Percentiles rank a stretch among this genome's conserved stretches.
These are phyloP conservation scores for Citrus trifoliata DNA, from an alignment of 345 rosid species.

Conservation along the genomic window DNA sequence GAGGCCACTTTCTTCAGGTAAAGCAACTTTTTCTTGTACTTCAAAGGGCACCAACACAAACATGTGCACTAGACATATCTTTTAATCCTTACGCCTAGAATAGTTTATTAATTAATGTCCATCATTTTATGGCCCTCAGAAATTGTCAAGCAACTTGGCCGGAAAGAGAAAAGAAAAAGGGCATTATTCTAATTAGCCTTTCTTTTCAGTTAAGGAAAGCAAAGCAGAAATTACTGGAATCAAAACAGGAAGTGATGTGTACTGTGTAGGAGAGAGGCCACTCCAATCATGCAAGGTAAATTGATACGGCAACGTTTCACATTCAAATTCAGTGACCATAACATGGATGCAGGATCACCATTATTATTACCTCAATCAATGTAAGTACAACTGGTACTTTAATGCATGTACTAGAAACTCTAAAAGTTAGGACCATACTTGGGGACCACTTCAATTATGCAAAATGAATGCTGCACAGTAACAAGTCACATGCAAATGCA, in stretches of 20 bases:
- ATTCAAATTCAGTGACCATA: neutral
- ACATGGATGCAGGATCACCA: neutral
- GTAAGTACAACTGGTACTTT: neutral
- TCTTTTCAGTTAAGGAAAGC: too few relatives aligned
- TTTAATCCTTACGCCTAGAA: neutral
- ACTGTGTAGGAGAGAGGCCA: too few relatives aligned
- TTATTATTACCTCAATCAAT: neutral
- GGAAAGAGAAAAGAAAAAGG: neutral
- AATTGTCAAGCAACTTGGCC: conserved; percentile 8
- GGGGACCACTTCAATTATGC: conserved; percentile 17
- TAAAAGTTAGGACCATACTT: conserved; percentile 11
- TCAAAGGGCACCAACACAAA: conserved; percentile 9
- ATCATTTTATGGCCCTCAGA: conserved; percentile 12
- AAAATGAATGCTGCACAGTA: conserved; percentile 5
- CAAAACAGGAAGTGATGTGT: too few relatives aligned
- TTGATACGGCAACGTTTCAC: neutral
- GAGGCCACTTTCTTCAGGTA: conserved; percentile 19
- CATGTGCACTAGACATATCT: conserved; percentile 17
- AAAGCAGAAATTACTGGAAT: too few relatives aligned
- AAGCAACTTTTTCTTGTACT: conserved; percentile 2
- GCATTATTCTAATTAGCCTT: neutral
- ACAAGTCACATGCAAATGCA: conserved; percentile 17
- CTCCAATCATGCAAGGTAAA: neutral
- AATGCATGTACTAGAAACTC: conserved; percentile 5
- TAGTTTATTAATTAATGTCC: conserved; percentile 3